Base-by-base conservation (phyloP, 2,329 filamentous ascomycete genomes). In the Daldinia sp. region DNA sequence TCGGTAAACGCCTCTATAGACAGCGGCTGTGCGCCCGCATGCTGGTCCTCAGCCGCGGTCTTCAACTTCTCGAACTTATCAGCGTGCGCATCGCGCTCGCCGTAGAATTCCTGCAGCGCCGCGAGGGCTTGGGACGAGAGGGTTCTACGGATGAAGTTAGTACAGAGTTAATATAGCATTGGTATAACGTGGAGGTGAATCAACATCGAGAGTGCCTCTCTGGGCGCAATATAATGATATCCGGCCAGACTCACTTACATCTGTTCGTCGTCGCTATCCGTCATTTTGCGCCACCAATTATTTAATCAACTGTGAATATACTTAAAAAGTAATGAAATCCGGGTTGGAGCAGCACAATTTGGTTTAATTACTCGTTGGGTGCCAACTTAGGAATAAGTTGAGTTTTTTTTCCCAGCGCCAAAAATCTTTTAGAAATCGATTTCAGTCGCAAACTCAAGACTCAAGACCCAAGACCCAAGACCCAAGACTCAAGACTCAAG, bases 1-100 rank as follows among this genome's bases (percentile, higher is more conserved):
- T 94, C 92, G 1, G 82, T 82, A 71, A 94, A 95, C 1, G 84
- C 80, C 27, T 90, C 86, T 85, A 94, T 94, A 13, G 79, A 81
- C 56, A 85, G 64, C 35, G 75, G 74, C 29, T 68, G 47, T n/a
- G 29, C 13, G 41, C 47, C 82, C 81, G 27, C 41, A 15, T 62
- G 68, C 11, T 83, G 80, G 47, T 83, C 79, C 72, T 91, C 88
- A 1, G 87, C 86, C 32, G 82, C 80, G 9, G 80, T 78, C 76
- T 88, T 88, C 53, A 94, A 80, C 64, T 87, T 83, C 74, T 91
- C 87, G 68, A 94, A 92, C 51, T 85, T 83, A 71, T 88, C 85
- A 61, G 83, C 81, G 59, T 85, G 83, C 11, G 83, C 84, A 74
- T 93, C 90, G 67, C 88, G 86, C 75, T 94, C 92, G 47, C 82